Evolutionary conservation across 2,329 filamentous ascomycete species (phyloP), one percentile per base, ranked within the genome.

Genomic region (Mycosphaerella sp.): DNA sequence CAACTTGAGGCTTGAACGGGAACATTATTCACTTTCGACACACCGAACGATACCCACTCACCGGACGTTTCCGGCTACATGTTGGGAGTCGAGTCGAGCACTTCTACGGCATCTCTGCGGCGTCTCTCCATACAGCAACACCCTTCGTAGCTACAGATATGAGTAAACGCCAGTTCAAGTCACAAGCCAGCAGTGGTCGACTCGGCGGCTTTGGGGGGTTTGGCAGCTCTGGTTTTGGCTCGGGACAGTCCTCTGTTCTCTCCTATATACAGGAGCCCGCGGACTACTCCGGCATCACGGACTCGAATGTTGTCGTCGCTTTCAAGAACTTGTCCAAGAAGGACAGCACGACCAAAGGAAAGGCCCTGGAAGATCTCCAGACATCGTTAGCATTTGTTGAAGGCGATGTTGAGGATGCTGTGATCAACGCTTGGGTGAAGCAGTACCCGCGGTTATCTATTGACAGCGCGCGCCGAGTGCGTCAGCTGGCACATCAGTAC

Each of bases 241-340:
- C 73, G 43, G 66, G 68, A 48, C 71, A 74, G 25, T 72, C 78
- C 2, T 84, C 81, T n/a, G 73, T 74, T 40, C 77, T 98, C 35
- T 95, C 90, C 40, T 96, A 95, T 71, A 80, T 97, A 46, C 78
- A 86, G 47, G 89, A 95, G 63, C 87, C 89, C 8, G 87, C 87
- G 42, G 86, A 95, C 63, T 81, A 95, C 59, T 82, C 83, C 30
- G 74, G 73, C 39, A 82, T 98, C 53, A 85, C 83, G 40, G 84
- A 95, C 61, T 79, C 89, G 6, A 86, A 93, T 64, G 76, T 91
- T 34, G 82, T 91, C 34, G 89, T 97, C 12, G 82, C 84, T n/a
- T 88, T 96, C 73, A 95, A 96, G 70, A 95, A 94, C 61, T 72
- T 96, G 3, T 78, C 84, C 44, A 98, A 97, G 73, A 95, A 93